phyloP scores from a whole-genome alignment of 805 yeast species.

The Candida ovalis region DNA sequence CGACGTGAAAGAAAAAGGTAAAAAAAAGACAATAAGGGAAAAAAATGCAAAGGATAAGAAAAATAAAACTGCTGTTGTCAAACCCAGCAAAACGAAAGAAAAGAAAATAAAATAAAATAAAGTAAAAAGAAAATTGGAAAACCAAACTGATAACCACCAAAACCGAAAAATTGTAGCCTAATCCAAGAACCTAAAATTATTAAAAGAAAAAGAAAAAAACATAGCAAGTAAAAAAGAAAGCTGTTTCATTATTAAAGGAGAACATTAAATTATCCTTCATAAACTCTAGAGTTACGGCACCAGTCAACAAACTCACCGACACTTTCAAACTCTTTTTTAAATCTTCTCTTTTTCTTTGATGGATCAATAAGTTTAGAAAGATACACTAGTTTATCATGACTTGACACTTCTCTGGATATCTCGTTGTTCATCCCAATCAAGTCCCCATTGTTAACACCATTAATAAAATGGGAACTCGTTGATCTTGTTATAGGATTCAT shows the following conservation, averaged over 20 bases:
- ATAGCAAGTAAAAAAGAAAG: too few relatives aligned
- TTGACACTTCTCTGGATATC: constrained; percentile 19
- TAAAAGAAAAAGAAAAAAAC: background rate
- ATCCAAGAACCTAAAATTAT: background rate
- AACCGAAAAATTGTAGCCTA: background rate
- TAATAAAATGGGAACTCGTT: constrained; percentile 2
- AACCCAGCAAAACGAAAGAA: background rate
- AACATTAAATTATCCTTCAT: background rate
- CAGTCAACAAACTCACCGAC: constrained; percentile 15
- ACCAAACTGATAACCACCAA: background rate
- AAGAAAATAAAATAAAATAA: background rate
- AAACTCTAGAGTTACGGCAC: constrained; percentile 3
- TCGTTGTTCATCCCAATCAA: constrained; percentile 11
- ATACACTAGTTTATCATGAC: constrained; percentile 26
- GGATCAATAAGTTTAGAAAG: constrained; percentile 36
- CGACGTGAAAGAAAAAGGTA: background rate
- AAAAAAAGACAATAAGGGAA: background rate
- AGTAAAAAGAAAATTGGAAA: background rate
- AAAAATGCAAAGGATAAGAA: background rate
- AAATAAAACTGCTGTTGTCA: too few relatives aligned
- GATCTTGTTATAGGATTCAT: constrained; percentile 25
- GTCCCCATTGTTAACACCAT: background rate
- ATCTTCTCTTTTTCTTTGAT: constrained; percentile 20
- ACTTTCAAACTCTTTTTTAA: constrained; percentile 13
- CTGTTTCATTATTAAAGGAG: too few relatives aligned